These are phyloP conservation scores for Penicillium thymicola DNA, from an alignment of 2,329 filamentous ascomycete genomes.

Conservation along the genomic window DNA sequence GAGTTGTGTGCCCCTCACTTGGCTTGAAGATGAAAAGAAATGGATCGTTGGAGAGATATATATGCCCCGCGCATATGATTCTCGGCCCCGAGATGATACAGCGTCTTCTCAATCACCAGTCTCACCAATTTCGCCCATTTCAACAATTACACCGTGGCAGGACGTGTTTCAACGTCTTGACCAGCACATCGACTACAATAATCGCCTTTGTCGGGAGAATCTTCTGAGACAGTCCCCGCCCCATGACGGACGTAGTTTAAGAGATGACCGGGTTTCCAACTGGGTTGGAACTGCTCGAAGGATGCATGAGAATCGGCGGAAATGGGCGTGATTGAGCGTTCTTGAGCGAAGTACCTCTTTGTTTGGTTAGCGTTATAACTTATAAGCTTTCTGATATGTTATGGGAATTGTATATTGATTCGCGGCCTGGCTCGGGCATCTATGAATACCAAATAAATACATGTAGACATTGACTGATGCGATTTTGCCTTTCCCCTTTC, in stretches of 20 bases:
- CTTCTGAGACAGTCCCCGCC: conserved; percentile 24
- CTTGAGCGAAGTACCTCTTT: neutral
- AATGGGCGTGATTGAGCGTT: neutral
- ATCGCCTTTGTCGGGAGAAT: neutral
- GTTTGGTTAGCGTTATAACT: neutral
- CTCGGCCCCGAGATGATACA: neutral
- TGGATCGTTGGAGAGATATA: conserved; percentile 24
- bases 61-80: neutral
- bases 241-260: conserved; percentile 24
- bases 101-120: neutral
- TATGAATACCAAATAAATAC: neutral
- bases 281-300: conserved; percentile 27
- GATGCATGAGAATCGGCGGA: conserved; percentile 10
- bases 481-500: neutral
- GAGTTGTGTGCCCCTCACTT: conserved; percentile 22
- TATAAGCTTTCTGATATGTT: neutral
- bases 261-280: conserved; percentile 14
- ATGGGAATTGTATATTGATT: neutral
- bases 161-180: neutral
- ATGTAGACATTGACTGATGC: neutral
- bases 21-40: conserved; percentile 30
- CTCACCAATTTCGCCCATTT: conserved; percentile 3
- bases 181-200: neutral
- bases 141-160: neutral
- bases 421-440: neutral